Base-by-base conservation (phyloP, 768 basidiomycete genomes). In the Steccherinum ochraceum region DNA sequence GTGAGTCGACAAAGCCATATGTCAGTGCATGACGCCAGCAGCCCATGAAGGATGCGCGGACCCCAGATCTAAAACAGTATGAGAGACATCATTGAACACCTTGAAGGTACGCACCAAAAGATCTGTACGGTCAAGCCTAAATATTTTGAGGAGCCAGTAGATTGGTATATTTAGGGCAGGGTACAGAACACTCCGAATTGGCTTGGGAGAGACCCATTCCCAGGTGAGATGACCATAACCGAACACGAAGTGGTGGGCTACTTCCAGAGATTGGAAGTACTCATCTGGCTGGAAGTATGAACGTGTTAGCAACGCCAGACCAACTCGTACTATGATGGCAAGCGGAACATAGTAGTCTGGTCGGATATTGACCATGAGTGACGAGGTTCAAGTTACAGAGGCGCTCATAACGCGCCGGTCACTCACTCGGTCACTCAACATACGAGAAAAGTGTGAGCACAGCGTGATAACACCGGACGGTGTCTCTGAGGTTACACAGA, bases 211-310 rank as follows among this genome's bases (percentile, higher is more conserved):
- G 41, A 78, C 69, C 96, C 96, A 99, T 72, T 99, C 96, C 96
- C 96, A 99, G 20, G 94, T 97, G 40, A 93, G 72, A 57, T 84
- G 77, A 2, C 93, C 95, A 68, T 92, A 92, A 43, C 93, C 93
- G 64, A 91, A 98, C 46, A 96, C 90, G 40, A 84, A 68, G 50
- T 75, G 76, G 65, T 98, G 89, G 0, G 96, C 96, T 43, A 90
- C 87, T 64, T 99, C 96, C 41, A 98, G 76, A 4, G 93, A 80
- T 64, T 99, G 96, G 60, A 87, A 97, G 67, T 89, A 95, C 67
- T 98, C 96, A 67, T 99, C 96, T 7, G 96, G 93, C 65, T 97
- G 94, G 65, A 98, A 98, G 70, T 87, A 89, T 3, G 93, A 91
- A 49, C 77, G 76, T 0, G 91, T 93, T 39, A 71, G 68, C 25